Evolutionary conservation across 1,284 basidiomycete species (phyloP).

Genomic region (Trichosporon sp.): DNA sequence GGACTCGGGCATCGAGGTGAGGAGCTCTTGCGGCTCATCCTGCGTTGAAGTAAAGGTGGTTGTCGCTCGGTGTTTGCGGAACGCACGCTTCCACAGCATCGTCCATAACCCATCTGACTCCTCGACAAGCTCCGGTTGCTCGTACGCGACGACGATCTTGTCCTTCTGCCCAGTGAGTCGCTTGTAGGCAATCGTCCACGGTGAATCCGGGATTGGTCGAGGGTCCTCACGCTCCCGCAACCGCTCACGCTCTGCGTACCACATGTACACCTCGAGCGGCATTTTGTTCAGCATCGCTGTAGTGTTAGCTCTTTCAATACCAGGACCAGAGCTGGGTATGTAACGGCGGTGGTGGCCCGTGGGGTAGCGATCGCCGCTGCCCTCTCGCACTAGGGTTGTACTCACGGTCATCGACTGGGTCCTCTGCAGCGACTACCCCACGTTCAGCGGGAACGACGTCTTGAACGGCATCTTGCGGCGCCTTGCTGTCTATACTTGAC

Average conservation of each 20-base stretch:
- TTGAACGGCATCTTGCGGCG: not conserved
- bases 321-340: too few species aligned
- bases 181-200: slow-evolving; percentile 27
- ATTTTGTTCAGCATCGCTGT: slow-evolving; percentile 30
- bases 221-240: slow-evolving; percentile 27
- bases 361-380: not conserved
- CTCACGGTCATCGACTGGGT: slow-evolving; percentile 29
- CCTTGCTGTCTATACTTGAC: slow-evolving; percentile 13
- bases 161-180: slow-evolving; percentile 17
- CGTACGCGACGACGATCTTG: slow-evolving; percentile 21
- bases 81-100: slow-evolving; percentile 17
- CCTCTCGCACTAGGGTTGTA: not conserved
- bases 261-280: slow-evolving; percentile 32
- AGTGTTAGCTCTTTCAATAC: slow-evolving; percentile 2
- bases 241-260: slow-evolving; percentile 32
- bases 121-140: not conserved
- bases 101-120: slow-evolving; percentile 1
- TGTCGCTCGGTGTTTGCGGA: not conserved
- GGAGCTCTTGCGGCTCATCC: not conserved
- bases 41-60: not conserved
- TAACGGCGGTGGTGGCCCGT: not conserved
- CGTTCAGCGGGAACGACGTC: not conserved
- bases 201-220: slow-evolving; percentile 33
- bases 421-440: slow-evolving; percentile 21
- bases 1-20: not conserved